Evolutionary conservation across 805 yeast species (phyloP).

Genomic region (Hermanozyma aechmeae): DNA sequence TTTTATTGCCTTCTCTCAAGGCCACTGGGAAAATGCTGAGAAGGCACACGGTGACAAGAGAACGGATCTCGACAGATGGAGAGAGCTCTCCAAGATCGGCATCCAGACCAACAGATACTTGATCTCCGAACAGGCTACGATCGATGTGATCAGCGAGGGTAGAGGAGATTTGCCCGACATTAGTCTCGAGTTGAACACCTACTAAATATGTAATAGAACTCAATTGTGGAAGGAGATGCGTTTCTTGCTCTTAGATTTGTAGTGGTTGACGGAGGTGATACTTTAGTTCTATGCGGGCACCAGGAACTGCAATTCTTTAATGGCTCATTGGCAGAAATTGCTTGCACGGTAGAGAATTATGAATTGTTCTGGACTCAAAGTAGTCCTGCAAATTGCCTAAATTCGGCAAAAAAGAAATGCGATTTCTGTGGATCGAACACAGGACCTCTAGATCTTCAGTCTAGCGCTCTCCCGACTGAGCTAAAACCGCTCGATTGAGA

Average conservation of each 20-base stretch:
- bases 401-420: too few species aligned
- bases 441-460: background rate
- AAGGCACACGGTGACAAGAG: background rate
- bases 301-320: too few species aligned
- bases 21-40: slow-evolving; percentile 1
- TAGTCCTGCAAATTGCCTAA: too few species aligned
- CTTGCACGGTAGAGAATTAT: too few species aligned
- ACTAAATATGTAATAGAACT: too few species aligned
- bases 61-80: background rate
- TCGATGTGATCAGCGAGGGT: background rate
- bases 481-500: slow-evolving; percentile 3
- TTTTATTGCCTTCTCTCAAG: background rate
- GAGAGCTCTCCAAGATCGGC: background rate
- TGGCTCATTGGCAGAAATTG: too few species aligned
- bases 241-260: too few species aligned
- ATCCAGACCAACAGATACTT: background rate
- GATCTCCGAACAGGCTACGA: background rate
- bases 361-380: too few species aligned
- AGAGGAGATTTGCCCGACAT: background rate
- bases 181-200: background rate
- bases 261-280: too few species aligned
- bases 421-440: background rate
- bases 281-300: too few species aligned
- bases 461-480: slow-evolving; percentile 1
- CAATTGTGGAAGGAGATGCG: too few species aligned